These are phyloP conservation scores for Quercus cerris DNA, from an alignment of 306 rosid species.

Conservation along the genomic window DNA sequence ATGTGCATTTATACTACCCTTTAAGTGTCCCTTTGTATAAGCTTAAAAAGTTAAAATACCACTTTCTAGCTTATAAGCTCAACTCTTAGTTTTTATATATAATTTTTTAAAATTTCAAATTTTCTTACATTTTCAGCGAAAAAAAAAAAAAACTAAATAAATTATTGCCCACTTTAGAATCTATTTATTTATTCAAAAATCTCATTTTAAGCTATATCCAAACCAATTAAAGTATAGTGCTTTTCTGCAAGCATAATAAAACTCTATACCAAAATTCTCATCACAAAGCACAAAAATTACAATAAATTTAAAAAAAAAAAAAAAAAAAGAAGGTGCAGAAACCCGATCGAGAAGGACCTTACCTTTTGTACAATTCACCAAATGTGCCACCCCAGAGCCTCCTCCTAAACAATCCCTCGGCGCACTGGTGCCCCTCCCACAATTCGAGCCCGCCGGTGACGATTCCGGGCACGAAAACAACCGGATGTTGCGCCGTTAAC, in stretches of 20 bases:
- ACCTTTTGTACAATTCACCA: constrained; percentile 79
- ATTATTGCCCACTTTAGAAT: too few relatives aligned
- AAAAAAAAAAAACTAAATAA: too few relatives aligned
- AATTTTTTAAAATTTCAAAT: too few relatives aligned
- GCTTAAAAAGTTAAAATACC: too few relatives aligned
- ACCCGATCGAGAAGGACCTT: background rate
- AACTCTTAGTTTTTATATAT: too few relatives aligned
- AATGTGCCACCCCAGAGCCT: constrained; percentile 83
- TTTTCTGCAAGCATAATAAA: background rate
- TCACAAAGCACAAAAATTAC: background rate
- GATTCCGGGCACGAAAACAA: constrained; percentile 81
- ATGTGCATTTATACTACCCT: background rate
- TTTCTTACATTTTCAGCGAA: too few relatives aligned
- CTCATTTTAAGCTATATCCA: background rate
- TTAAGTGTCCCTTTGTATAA: too few relatives aligned
- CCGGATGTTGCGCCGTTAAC: constrained; percentile 63
- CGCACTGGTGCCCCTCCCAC: constrained; percentile 80
- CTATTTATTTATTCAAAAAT: too few relatives aligned
- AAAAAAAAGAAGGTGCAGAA: background rate
- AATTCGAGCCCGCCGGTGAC: constrained; percentile 79
- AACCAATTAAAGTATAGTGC: background rate
- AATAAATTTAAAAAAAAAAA: too few relatives aligned
- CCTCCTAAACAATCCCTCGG: constrained; percentile 77
- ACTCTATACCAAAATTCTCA: background rate
- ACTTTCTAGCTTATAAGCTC: too few relatives aligned